Evolutionary conservation across 306 rosid genomes (phyloP).

Genomic region (Sindora glabra): DNA sequence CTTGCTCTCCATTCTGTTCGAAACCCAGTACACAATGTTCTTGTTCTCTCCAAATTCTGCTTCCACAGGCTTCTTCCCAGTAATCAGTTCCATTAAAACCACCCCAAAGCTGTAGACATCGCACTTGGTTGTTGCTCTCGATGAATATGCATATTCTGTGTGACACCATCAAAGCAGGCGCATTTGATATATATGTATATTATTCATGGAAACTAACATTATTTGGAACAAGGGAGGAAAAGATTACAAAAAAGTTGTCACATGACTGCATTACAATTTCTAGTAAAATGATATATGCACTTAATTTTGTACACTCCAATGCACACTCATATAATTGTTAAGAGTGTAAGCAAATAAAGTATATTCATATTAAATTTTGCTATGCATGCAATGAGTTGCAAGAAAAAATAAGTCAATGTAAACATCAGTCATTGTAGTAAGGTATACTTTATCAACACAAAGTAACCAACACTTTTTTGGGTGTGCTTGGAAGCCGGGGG

Average conservation of each 20-base stretch:
- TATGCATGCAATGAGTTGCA: too few species aligned
- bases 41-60: slow-evolving; percentile 59
- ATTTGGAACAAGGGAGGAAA: not conserved
- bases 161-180: not conserved
- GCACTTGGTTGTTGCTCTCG: slow-evolving; percentile 55
- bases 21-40: slow-evolving; percentile 52
- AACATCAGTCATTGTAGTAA: too few species aligned
- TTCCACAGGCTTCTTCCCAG: slow-evolving; percentile 65
- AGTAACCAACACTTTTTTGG: too few species aligned
- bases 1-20: slow-evolving; percentile 42
- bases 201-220: not conserved
- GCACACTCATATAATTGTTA: too few species aligned
- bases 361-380: too few species aligned
- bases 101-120: slow-evolving; percentile 69
- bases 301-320: not conserved
- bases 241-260: not conserved
- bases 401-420: too few species aligned
- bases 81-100: slow-evolving; percentile 57
- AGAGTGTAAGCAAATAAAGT: not conserved
- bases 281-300: not conserved
- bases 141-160: slow-evolving; percentile 64
- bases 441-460: too few species aligned
- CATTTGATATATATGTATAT: not conserved
- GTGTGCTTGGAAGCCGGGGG: too few species aligned
- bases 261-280: not conserved